Evolutionary conservation across 2,329 filamentous ascomycete genomes (phyloP), one percentile per base, ranked within the genome.

Genomic region (Cladosporium sp.): DNA sequence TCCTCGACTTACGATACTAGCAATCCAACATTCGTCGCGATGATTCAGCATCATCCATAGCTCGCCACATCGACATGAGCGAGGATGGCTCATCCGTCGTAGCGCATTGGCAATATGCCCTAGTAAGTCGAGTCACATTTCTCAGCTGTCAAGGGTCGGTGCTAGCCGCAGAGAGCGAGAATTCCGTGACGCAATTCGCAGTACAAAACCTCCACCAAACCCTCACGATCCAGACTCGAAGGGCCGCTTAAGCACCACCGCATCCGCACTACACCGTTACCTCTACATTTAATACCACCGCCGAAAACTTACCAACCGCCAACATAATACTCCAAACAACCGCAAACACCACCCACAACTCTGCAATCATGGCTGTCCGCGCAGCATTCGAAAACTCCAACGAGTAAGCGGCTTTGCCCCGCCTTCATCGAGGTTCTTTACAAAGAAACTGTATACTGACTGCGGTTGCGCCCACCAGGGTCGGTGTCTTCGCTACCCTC

Each of bases 401-500:
- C 83, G 91, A 95, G 91, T 94, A 84, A 77, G 89, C 82, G 57
- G 65, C 61, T 69, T 68, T 55, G 60, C 60, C 60, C 60, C 58
- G 58, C 65, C 68, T 64, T 67, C 62, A 65, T 57, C 64, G 52
- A 59, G 33, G 44, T 53, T 66, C 67, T 69, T 68, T 67, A 55
- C 61, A 67, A 50, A 66, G 62, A 66, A 62, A 57, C 65, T 68
- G 26, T 62, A 35, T 29, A 40, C 28, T 62, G 46, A 37, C 31
- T 28, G 60, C 50, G 18, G 40, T 44, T 12, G 49, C 60, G 16
- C 28, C 18, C 62, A 16, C 75, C 50, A 97, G 93, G 83, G 91
- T 99, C 78, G 95, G 95, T 79, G 95, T 98, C 77, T 99, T 99
- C 81, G 83, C 93, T 68, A 97, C 92, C 68, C 90, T 99, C 78